phyloP scores from a whole-genome alignment of 257 asterid species.

The Petunia axillaris region DNA sequence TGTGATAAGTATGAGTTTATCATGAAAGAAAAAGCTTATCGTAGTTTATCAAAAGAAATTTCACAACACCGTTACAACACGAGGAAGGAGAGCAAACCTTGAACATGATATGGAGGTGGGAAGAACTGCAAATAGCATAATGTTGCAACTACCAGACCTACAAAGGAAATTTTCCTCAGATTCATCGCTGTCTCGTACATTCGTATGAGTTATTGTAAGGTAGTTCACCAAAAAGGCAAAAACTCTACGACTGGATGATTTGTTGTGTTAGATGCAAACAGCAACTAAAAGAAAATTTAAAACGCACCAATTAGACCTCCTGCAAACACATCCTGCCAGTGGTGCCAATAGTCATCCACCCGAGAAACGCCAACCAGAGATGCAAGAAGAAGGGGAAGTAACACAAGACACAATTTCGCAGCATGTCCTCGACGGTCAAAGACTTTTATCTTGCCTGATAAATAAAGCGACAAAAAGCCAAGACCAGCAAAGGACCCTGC shows the following conservation, averaged over 20 bases:
- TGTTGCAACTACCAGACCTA: constrained; percentile 67
- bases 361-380: constrained; percentile 70
- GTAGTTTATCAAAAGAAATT: background rate
- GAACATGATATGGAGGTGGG: constrained; percentile 76
- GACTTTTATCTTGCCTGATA: constrained; percentile 75
- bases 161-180: constrained; percentile 17
- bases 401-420: constrained; percentile 73
- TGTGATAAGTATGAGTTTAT: background rate
- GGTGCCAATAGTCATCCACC: constrained; percentile 87
- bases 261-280: background rate
- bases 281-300: background rate
- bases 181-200: background rate
- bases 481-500: constrained; percentile 85
- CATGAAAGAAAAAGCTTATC: background rate
- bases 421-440: constrained; percentile 75
- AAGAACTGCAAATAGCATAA: constrained; percentile 88
- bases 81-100: constrained; percentile 46
- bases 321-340: constrained; percentile 89
- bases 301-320: constrained; percentile 83
- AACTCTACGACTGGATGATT: background rate
- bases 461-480: constrained; percentile 72
- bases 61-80: constrained; percentile 1
- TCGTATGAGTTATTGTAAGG: background rate
- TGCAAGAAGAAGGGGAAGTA: constrained; percentile 68
- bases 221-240: background rate